These are phyloP conservation scores for Peniophora sp. DNA, from an alignment of 1,284 basidiomycete genomes.

Conservation along the genomic window DNA sequence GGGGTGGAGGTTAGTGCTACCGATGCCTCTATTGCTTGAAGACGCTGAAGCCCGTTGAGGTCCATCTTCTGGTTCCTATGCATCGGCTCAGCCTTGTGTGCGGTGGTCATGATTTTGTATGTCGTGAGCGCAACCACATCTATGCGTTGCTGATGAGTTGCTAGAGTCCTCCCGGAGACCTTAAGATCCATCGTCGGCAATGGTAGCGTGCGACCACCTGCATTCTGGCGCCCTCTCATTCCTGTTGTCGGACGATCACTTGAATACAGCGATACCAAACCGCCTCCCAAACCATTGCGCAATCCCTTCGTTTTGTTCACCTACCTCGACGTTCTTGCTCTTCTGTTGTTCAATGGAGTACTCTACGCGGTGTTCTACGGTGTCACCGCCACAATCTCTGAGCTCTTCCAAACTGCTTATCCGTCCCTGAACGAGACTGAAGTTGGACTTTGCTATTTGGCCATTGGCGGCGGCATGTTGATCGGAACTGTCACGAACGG, in stretches of 20 bases:
- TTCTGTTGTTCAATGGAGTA: conserved; percentile 54
- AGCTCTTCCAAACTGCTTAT: conserved; percentile 51
- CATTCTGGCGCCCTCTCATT: conserved; percentile 44
- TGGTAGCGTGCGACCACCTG: conserved; percentile 42
- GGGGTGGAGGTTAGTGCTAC: conserved; percentile 58
- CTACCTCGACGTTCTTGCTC: conserved; percentile 51
- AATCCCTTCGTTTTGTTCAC: conserved; percentile 57
- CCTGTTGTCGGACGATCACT: conserved; percentile 38
- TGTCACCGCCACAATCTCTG: conserved; percentile 57
- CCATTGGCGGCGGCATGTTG: conserved; percentile 52
- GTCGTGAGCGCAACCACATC: conserved; percentile 16
- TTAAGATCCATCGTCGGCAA: conserved; percentile 47
- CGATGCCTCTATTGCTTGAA: background rate
- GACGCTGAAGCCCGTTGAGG: conserved; percentile 22
- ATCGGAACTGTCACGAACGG: conserved; percentile 42
- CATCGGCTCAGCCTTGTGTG: conserved; percentile 48
- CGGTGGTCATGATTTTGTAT: conserved; percentile 47
- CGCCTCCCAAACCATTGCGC: conserved; percentile 27
- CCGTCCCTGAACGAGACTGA: conserved; percentile 54
- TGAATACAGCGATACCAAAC: conserved; percentile 15
- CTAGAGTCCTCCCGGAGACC: conserved; percentile 42
- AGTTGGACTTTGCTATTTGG: conserved; percentile 65
- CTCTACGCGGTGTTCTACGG: conserved; percentile 58
- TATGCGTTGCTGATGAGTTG: background rate
- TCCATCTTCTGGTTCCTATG: conserved; percentile 77